Conservation (phyloP, 805 yeast species). For the Wickerhamiella brachini region DNA sequence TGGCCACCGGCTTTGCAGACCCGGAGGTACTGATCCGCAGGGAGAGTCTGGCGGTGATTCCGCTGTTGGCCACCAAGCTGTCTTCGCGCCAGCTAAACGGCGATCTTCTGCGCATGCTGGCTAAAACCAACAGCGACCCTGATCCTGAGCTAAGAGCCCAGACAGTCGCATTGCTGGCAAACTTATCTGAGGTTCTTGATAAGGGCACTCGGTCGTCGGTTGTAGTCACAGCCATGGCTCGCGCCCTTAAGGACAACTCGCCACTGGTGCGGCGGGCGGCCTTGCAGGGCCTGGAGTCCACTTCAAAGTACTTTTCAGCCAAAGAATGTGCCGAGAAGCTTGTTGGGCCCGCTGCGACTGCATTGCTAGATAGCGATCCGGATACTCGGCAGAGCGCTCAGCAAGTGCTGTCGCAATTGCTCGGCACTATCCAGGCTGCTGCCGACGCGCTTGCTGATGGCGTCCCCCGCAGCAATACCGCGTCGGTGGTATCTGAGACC, state of each 20-base stretch:
- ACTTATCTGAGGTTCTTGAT: constrained; percentile 48
- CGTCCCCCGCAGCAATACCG: not conserved
- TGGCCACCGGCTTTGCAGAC: constrained; percentile 76
- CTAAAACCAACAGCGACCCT: constrained; percentile 68
- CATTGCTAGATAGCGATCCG: constrained; percentile 59
- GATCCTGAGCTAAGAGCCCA: constrained; percentile 66
- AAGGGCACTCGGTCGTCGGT: constrained; percentile 50
- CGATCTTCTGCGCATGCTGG: constrained; percentile 66
- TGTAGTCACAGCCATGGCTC: constrained; percentile 72
- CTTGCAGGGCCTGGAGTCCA: constrained; percentile 52
- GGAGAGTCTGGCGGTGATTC: constrained; percentile 57
- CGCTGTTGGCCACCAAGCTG: constrained; percentile 45
- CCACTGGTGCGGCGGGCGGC: constrained; percentile 66
- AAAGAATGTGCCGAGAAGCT: constrained; percentile 68
- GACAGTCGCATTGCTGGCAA: constrained; percentile 55
- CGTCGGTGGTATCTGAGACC: not conserved
- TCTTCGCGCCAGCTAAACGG: constrained; percentile 74
- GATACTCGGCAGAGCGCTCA: constrained; percentile 64
- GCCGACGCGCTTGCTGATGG: constrained; percentile 25
- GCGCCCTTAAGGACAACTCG: constrained; percentile 68
- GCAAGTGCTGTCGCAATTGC: constrained; percentile 47
- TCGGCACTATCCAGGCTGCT: constrained; percentile 38
- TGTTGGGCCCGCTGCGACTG: constrained; percentile 72
- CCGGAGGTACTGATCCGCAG: constrained; percentile 69
- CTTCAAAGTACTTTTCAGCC: constrained; percentile 53